A percentile compares a stretch with the other conserved stretches of the same genome.
These are phyloP conservation scores for Metschnikowia sp. DNA, from an alignment of 805 yeast species.

Conservation along the genomic window DNA sequence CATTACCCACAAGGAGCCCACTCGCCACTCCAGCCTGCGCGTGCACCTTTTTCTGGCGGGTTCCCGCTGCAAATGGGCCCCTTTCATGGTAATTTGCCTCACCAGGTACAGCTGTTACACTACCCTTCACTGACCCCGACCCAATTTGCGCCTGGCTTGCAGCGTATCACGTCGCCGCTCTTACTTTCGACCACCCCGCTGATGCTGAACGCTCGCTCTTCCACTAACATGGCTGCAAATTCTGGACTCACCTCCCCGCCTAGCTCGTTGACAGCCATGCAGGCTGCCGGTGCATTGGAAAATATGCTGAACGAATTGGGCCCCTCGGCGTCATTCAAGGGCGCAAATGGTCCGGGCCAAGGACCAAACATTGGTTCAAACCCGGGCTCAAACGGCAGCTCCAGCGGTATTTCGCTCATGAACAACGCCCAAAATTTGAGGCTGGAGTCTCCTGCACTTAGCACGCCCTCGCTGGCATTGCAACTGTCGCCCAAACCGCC, in stretches of 20 bases:
- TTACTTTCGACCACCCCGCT: slow-evolving; percentile 51
- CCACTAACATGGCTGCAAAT: slow-evolving; percentile 10
- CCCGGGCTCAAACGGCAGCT: slow-evolving; percentile 3
- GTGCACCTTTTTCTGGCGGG: slow-evolving; percentile 9
- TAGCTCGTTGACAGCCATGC: slow-evolving; percentile 23
- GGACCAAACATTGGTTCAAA: too few species aligned
- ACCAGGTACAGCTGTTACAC: slow-evolving; percentile 51
- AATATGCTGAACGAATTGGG: slow-evolving; percentile 43
- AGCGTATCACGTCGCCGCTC: slow-evolving; percentile 62
- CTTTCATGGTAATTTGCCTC: slow-evolving; percentile 20
- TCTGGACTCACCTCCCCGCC: slow-evolving; percentile 9
- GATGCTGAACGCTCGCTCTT: slow-evolving; percentile 37
- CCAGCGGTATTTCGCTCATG: slow-evolving; percentile 33
- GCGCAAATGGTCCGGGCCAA: slow-evolving; percentile 5
- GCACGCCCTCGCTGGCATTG: slow-evolving; percentile 39
- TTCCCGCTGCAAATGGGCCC: slow-evolving; percentile 18
- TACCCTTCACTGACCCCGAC: slow-evolving; percentile 70
- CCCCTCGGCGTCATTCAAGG: slow-evolving; percentile 41
- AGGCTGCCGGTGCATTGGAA: slow-evolving; percentile 45
- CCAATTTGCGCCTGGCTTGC: slow-evolving; percentile 63
- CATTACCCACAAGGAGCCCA: slow-evolving; percentile 7
- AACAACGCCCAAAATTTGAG: slow-evolving; percentile 12
- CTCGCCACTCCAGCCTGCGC: slow-evolving; percentile 16
- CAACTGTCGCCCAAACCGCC: slow-evolving; percentile 25
- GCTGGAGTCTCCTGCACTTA: slow-evolving; percentile 17